Conservation (phyloP, 2,329 filamentous ascomycete genomes). For the Leptoxyphium fumago region DNA sequence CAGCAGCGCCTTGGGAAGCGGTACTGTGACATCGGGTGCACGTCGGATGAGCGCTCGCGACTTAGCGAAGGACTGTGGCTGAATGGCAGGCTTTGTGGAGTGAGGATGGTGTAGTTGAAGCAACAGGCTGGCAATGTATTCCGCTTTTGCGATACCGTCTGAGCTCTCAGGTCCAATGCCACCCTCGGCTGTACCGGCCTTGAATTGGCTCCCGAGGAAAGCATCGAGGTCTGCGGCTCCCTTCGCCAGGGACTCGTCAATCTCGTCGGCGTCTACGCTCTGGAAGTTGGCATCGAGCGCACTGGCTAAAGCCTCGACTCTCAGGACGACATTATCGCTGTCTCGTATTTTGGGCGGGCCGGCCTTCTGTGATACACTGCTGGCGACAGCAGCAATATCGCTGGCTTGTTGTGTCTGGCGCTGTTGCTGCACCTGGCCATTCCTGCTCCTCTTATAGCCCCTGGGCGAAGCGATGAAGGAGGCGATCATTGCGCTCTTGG, state of each 20-base stretch:
- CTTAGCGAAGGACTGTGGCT: background rate
- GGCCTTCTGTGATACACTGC: slow-evolving; percentile 46
- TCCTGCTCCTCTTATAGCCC: slow-evolving; percentile 24
- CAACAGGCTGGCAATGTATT: slow-evolving; percentile 62
- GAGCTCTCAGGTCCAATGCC: slow-evolving; percentile 31
- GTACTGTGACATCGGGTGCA: slow-evolving; percentile 15
- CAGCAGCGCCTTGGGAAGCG: slow-evolving; percentile 64
- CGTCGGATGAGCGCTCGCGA: slow-evolving; percentile 1
- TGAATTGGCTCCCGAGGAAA: slow-evolving; percentile 8
- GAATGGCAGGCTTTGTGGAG: slow-evolving; percentile 10
- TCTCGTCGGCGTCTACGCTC: slow-evolving; percentile 16
- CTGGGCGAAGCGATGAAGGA: slow-evolving; percentile 6
- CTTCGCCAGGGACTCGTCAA: slow-evolving; percentile 17
- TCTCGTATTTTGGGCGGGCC: slow-evolving; percentile 49
- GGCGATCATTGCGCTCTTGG: slow-evolving; percentile 2
- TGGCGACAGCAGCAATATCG: slow-evolving; percentile 56
- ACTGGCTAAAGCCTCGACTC: slow-evolving; percentile 55
- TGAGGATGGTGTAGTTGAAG: slow-evolving; percentile 65
- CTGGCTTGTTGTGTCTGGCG: slow-evolving; percentile 34
- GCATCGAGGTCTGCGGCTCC: slow-evolving; percentile 7
- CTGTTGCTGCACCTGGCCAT: slow-evolving; percentile 21
- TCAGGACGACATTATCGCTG: slow-evolving; percentile 54
- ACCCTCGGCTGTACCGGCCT: slow-evolving; percentile 13
- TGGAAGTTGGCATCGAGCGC: slow-evolving; percentile 21
- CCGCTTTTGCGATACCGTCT: slow-evolving; percentile 54